These are phyloP conservation scores for Leccinellum luteum DNA, from an alignment of 768 basidiomycete species.

Conservation along the genomic window DNA sequence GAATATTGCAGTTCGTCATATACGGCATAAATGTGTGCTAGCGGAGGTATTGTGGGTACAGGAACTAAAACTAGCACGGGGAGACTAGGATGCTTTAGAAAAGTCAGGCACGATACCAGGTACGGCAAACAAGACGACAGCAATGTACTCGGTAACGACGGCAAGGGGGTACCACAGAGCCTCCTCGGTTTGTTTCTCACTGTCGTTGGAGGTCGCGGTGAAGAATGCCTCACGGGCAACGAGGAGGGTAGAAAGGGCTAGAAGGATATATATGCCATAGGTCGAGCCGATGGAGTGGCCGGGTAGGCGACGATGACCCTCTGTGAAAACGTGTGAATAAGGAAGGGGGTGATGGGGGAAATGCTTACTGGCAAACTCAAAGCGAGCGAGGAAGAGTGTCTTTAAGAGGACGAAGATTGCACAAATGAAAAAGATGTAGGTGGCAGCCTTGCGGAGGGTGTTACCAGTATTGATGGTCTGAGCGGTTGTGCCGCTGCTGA, in stretches of 20 bases:
- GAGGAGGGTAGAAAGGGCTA: constrained; percentile 23
- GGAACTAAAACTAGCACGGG: not conserved
- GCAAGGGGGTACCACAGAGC: constrained; percentile 33
- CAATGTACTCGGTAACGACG: constrained; percentile 33
- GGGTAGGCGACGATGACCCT: constrained; percentile 1
- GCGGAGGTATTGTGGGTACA: constrained; percentile 1
- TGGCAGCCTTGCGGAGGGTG: constrained; percentile 25
- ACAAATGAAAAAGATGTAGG: constrained; percentile 32
- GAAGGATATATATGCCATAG: constrained; percentile 23
- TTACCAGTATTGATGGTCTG: constrained; percentile 16
- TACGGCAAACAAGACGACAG: constrained; percentile 24
- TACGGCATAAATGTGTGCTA: constrained; percentile 6
- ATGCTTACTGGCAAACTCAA: constrained; percentile 13
- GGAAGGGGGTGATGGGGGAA: not conserved
- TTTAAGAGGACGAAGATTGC: constrained; percentile 19
- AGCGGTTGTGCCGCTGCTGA: not conserved
- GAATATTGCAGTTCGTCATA: too few species aligned
- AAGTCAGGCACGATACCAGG: constrained; percentile 33
- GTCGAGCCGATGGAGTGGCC: constrained; percentile 11
- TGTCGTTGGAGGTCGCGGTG: constrained; percentile 19
- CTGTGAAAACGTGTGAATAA: constrained; percentile 1
- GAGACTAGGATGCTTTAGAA: not conserved
- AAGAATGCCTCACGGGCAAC: constrained; percentile 32
- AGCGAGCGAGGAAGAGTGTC: constrained; percentile 19
- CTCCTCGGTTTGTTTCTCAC: constrained; percentile 25